These are phyloP conservation scores for Paratrimastix pyriformis DNA, from an alignment of 78 protist species.

Conservation along the genomic window DNA sequence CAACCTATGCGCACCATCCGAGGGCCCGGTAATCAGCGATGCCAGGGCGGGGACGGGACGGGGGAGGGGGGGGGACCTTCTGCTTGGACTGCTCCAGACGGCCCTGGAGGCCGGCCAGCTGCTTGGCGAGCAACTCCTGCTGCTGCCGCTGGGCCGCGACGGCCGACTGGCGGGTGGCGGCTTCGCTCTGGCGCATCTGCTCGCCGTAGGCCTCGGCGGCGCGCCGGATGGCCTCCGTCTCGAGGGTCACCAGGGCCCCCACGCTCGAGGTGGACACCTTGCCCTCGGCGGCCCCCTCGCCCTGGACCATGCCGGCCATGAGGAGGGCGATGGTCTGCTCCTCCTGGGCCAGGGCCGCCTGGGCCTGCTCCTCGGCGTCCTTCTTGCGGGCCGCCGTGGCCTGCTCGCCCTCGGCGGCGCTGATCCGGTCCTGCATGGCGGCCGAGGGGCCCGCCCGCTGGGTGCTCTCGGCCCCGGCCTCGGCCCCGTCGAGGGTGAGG, in stretches of 20 bases:
- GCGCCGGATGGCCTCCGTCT: not conserved
- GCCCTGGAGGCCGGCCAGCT: too few relatives aligned
- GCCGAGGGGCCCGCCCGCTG: too few relatives aligned
- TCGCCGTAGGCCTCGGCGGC: not conserved
- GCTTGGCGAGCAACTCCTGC: too few relatives aligned
- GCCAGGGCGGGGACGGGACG: too few relatives aligned
- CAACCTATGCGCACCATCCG: too few relatives aligned
- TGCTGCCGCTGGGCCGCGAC: not conserved
- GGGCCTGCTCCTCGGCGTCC: not conserved
- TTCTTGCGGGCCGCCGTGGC: too few relatives aligned
- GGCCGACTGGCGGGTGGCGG: not conserved
- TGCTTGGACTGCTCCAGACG: too few relatives aligned
- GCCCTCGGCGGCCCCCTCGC: not conserved
- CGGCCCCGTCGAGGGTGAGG: not conserved
- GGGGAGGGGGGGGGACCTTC: too few relatives aligned
- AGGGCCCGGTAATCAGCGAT: too few relatives aligned
- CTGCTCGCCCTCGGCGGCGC: not conserved
- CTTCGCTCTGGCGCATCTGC: not conserved
- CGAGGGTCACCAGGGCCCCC: not conserved
- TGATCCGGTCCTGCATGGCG: not conserved
- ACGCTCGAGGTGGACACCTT: not conserved
- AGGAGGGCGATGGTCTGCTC: not conserved
- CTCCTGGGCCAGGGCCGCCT: not conserved
- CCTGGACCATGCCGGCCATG: constrained; percentile 6
- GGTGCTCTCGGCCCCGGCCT: too few relatives aligned